Conservation (phyloP, 768 basidiomycete species). For the Ramaria sp. region DNA sequence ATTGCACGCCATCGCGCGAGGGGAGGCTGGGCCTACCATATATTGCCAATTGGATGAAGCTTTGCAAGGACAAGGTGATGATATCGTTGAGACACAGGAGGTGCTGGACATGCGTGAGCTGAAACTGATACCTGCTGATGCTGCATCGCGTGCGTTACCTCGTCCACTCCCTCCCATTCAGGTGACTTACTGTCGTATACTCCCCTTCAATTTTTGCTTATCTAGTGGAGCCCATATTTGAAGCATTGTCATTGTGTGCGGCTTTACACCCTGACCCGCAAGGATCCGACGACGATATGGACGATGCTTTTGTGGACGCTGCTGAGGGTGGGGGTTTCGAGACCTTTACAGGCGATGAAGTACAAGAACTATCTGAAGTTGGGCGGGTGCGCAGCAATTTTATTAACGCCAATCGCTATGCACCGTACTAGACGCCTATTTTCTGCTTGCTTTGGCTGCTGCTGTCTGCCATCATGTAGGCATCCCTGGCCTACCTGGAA, state of each 20-base stretch:
- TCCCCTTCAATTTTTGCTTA: neutral
- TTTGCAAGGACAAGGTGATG: slow-evolving; percentile 26
- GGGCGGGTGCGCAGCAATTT: slow-evolving; percentile 94
- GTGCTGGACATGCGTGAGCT: slow-evolving; percentile 65
- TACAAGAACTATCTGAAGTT: slow-evolving; percentile 71
- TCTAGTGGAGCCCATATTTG: slow-evolving; percentile 76
- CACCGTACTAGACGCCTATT: slow-evolving; percentile 66
- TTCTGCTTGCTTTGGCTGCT: slow-evolving; percentile 16
- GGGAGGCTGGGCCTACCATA: slow-evolving; percentile 53
- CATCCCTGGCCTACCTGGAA: slow-evolving; percentile 72
- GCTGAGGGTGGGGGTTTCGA: slow-evolving; percentile 25
- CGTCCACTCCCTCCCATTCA: neutral
- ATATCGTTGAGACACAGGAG: slow-evolving; percentile 30
- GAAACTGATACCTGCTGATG: slow-evolving; percentile 53
- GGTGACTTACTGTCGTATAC: too few species aligned
- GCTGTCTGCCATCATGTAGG: slow-evolving; percentile 32
- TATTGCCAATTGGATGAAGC: slow-evolving; percentile 90
- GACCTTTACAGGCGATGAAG: slow-evolving; percentile 48
- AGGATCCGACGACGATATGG: slow-evolving; percentile 23
- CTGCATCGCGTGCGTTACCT: slow-evolving; percentile 44
- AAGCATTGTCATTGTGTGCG: slow-evolving; percentile 76
- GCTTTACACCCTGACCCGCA: slow-evolving; percentile 70
- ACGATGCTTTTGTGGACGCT: slow-evolving; percentile 47
- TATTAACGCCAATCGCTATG: slow-evolving; percentile 60
- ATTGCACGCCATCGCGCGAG: slow-evolving; percentile 83